Evolutionary conservation across 2,329 filamentous ascomycete species (phyloP).

Genomic region (Magnaporthales sp.): DNA sequence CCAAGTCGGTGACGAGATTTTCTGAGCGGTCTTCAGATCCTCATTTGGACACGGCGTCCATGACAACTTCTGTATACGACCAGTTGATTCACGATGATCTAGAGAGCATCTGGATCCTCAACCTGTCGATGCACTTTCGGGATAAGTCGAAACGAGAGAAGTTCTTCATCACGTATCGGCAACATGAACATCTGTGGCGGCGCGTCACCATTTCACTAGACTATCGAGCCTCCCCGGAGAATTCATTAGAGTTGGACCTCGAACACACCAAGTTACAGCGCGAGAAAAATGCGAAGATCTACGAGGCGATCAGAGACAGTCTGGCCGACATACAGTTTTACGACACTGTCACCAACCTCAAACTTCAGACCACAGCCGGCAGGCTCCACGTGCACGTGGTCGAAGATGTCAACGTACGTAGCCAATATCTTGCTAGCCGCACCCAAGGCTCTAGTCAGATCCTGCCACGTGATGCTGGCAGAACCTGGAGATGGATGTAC

Average conservation of each 20-base stretch:
- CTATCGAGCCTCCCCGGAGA: conserved; percentile 70
- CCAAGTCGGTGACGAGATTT: neutral
- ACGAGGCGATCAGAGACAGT: conserved; percentile 88
- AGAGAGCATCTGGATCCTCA: conserved; percentile 87
- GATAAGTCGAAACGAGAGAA: conserved; percentile 91
- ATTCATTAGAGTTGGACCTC: conserved; percentile 81
- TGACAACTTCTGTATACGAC: conserved; percentile 48
- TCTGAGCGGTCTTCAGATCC: neutral
- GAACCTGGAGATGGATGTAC: neutral
- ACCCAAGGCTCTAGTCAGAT: too few species aligned
- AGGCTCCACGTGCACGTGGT: conserved; percentile 92
- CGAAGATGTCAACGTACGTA: conserved; percentile 77
- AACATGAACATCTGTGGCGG: conserved; percentile 70
- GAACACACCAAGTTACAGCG: conserved; percentile 71
- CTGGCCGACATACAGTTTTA: conserved; percentile 93
- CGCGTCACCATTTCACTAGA: conserved; percentile 90
- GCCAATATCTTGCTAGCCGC: too few species aligned
- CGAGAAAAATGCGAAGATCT: conserved; percentile 88
- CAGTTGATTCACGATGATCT: conserved; percentile 69
- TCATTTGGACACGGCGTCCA: conserved; percentile 32
- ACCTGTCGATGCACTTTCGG: conserved; percentile 95
- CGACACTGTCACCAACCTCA: conserved; percentile 90
- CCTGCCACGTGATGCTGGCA: too few species aligned
- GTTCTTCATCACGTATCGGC: conserved; percentile 93
- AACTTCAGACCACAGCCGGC: conserved; percentile 80